phyloP scores from a whole-genome alignment of 139 green algal genomes.

The Tetraselmis striata region DNA sequence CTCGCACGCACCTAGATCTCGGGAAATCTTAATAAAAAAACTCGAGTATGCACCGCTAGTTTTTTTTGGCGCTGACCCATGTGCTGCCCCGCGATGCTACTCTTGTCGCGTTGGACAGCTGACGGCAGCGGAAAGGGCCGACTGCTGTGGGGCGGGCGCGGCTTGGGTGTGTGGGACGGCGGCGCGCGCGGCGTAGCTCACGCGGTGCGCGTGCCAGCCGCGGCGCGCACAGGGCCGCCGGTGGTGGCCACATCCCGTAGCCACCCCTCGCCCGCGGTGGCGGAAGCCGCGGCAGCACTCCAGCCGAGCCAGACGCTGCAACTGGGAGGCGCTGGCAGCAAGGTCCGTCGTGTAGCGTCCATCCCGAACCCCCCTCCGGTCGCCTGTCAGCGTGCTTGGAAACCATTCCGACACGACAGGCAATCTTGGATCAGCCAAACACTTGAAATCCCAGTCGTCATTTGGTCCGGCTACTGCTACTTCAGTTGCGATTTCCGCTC shows the following conservation, averaged over 20 bases:
- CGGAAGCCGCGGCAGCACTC: neutral
- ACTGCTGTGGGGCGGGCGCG: neutral
- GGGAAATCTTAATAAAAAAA: neutral
- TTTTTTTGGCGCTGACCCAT: neutral
- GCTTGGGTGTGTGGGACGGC: neutral
- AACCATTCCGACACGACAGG: too few relatives aligned
- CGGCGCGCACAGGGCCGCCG: neutral
- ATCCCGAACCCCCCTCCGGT: too few relatives aligned
- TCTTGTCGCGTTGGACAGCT: neutral
- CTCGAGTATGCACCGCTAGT: neutral
- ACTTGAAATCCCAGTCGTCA: too few relatives aligned
- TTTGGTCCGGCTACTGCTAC: too few relatives aligned
- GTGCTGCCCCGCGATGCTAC: neutral
- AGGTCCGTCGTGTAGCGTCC: neutral
- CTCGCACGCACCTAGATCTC: too few relatives aligned
- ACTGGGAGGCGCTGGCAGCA: constrained; percentile 1
- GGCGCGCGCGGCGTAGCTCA: neutral
- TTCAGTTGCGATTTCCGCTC: too few relatives aligned
- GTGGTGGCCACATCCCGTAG: neutral
- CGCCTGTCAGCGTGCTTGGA: too few relatives aligned
- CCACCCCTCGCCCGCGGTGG: constrained; percentile 1
- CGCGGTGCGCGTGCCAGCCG: neutral
- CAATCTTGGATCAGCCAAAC: too few relatives aligned
- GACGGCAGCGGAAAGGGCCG: neutral
- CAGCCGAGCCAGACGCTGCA: neutral